Conservation (phyloP, 2,329 filamentous ascomycete genomes). For the Ascochyta pisi region DNA sequence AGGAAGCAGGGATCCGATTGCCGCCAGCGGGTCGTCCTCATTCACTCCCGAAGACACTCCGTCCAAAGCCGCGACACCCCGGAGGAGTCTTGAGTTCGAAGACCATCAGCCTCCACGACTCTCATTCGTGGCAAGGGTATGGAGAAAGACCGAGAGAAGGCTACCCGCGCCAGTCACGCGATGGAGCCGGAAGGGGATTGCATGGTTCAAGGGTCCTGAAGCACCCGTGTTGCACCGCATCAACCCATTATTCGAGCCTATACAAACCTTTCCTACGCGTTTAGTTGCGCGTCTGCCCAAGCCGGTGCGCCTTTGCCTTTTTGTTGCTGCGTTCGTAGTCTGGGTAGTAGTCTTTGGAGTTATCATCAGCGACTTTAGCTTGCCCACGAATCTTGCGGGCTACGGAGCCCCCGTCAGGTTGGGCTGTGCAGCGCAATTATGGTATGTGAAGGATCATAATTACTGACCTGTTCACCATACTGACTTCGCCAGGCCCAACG, state of each 20-base stretch:
- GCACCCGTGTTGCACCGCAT: constrained; percentile 54
- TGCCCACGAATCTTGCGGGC: constrained; percentile 65
- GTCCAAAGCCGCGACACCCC: constrained; percentile 10
- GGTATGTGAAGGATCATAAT: constrained; percentile 53
- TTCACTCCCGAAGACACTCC: constrained; percentile 4
- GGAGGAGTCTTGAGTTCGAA: constrained; percentile 2
- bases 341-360: constrained; percentile 75
- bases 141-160: neutral
- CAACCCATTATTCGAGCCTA: constrained; percentile 63
- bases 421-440: constrained; percentile 71
- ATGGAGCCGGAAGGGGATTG: constrained; percentile 35
- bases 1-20: constrained; percentile 8
- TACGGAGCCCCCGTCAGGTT: constrained; percentile 72
- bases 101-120: neutral
- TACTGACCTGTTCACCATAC: neutral
- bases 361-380: constrained; percentile 68
- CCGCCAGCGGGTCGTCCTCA: constrained; percentile 7
- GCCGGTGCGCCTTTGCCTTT: constrained; percentile 61
- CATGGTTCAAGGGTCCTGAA: constrained; percentile 56
- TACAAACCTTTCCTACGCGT: constrained; percentile 71
- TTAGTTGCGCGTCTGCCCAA: constrained; percentile 67
- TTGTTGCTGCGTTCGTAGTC: constrained; percentile 63
- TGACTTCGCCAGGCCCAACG: constrained; percentile 36
- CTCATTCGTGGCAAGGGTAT: neutral
- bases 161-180: constrained; percentile 26